Evolutionary conservation across 495 filamentous ascomycete species (phyloP).

Genomic region (Echria macrotheca): DNA sequence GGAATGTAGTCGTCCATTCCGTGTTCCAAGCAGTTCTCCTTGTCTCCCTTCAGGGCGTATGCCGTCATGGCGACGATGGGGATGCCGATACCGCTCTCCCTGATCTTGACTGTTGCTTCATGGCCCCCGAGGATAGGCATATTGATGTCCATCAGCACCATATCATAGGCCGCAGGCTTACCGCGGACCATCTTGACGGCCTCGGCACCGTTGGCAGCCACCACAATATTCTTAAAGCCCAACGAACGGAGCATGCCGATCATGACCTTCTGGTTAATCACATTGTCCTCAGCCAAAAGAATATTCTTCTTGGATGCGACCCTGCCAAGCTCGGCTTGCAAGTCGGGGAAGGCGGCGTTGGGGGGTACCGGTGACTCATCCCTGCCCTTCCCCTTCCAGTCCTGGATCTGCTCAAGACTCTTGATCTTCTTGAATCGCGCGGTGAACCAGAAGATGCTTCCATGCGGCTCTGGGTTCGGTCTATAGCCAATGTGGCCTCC

Average conservation of each 20-base stretch:
- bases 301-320: constrained; percentile 39
- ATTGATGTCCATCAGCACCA: constrained; percentile 52
- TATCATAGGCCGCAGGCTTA: constrained; percentile 46
- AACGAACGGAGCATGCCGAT: constrained; percentile 50
- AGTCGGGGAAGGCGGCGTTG: constrained; percentile 14
- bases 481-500: constrained; percentile 57
- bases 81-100: constrained; percentile 33
- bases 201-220: constrained; percentile 52
- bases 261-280: constrained; percentile 62
- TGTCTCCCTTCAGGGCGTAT: constrained; percentile 57
- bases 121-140: constrained; percentile 48
- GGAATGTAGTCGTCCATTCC: constrained; percentile 61
- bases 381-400: constrained; percentile 17
- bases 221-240: constrained; percentile 49
- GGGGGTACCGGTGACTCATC: constrained; percentile 8
- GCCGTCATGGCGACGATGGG: constrained; percentile 63
- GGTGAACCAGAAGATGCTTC: constrained; percentile 59
- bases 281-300: constrained; percentile 54
- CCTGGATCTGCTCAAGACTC: constrained; percentile 25
- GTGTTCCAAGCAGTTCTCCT: constrained; percentile 50
- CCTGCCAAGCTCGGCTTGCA: constrained; percentile 16
- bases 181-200: constrained; percentile 49
- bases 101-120: constrained; percentile 33
- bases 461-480: constrained; percentile 46
- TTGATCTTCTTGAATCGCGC: constrained; percentile 44